A percentile compares a stretch with the other conserved stretches of the same genome.
Evolutionary conservation across 108 stramenopile species (phyloP).

Genomic region (Fragilaria radians): DNA sequence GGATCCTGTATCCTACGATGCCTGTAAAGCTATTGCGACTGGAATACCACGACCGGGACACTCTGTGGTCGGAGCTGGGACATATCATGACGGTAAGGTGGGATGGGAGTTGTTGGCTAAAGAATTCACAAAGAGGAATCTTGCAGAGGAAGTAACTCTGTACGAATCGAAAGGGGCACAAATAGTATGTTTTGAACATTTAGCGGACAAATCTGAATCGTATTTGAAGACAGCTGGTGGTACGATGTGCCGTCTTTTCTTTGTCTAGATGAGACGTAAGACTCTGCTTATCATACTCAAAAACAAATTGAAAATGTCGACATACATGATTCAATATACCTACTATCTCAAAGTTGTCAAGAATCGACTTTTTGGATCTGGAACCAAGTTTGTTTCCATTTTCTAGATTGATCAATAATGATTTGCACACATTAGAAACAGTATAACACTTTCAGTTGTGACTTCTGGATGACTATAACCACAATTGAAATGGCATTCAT

Average conservation of each 20-base stretch:
- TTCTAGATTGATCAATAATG: too few species aligned
- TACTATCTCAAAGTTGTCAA: too few species aligned
- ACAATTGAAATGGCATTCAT: too few species aligned
- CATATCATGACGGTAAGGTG: slow-evolving; percentile 49
- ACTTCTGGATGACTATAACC: too few species aligned
- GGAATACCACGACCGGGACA: slow-evolving; percentile 61
- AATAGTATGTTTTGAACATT: slow-evolving; percentile 57
- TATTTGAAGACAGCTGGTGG: slow-evolving; percentile 70
- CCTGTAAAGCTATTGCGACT: slow-evolving; percentile 66
- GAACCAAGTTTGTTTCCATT: too few species aligned
- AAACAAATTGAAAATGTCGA: too few species aligned
- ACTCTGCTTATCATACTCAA: too few species aligned
- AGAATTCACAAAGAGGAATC: slow-evolving; percentile 33
- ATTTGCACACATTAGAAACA: too few species aligned
- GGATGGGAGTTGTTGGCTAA: slow-evolving; percentile 59
- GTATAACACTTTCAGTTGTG: too few species aligned
- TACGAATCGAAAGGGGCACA: slow-evolving; percentile 46
- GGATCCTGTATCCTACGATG: slow-evolving; percentile 30
- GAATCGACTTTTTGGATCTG: too few species aligned
- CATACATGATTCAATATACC: too few species aligned
- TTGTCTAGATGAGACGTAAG: too few species aligned
- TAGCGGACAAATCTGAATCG: slow-evolving; percentile 51
- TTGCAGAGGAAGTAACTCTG: slow-evolving; percentile 47
- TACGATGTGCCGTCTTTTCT: slow-evolving; percentile 81
- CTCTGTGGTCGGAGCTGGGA: slow-evolving; percentile 54